phyloP scores from a whole-genome alignment of 345 rosid genomes.

The Viola odorata region DNA sequence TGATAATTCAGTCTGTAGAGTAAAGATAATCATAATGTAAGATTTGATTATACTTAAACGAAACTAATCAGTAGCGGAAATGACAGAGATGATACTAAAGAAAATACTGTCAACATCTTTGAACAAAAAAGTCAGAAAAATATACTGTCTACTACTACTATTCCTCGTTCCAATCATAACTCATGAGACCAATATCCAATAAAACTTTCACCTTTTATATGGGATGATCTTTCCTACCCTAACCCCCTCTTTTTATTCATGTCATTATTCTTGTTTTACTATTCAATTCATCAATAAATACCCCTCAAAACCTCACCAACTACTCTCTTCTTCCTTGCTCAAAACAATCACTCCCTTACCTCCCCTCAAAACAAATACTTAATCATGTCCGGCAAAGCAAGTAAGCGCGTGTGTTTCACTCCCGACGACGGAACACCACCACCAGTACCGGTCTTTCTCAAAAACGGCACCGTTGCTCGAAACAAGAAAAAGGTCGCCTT shows the following conservation, averaged over 20 bases:
- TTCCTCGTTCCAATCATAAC: conserved; percentile 4
- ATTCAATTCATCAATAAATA: conserved; percentile 31
- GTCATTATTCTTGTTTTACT: neutral
- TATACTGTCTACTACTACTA: conserved; percentile 8
- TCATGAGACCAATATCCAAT: conserved; percentile 5
- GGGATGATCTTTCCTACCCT: neutral
- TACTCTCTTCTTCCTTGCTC: neutral
- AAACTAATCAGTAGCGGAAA: too few relatives aligned
- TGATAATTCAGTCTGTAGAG: too few relatives aligned
- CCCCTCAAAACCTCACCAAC: conserved; percentile 24
- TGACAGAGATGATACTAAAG: too few relatives aligned
- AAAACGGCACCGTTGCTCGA: conserved; percentile 19
- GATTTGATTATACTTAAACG: too few relatives aligned
- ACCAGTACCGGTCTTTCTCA: conserved; percentile 35
- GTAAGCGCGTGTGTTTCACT: conserved; percentile 65
- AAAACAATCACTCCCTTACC: neutral
- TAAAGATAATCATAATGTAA: too few relatives aligned
- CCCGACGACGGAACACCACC: conserved; percentile 48
- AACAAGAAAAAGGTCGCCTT: conserved; percentile 38
- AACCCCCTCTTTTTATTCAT: conserved; percentile 4
- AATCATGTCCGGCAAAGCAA: conserved; percentile 51
- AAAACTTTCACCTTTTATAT: neutral
- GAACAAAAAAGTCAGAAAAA: conserved; percentile 14
- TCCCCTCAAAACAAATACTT: too few relatives aligned
- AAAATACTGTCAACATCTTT: conserved; percentile 26